phyloP scores from a whole-genome alignment of 495 filamentous ascomycete genomes.

The Penicillium canariense region DNA sequence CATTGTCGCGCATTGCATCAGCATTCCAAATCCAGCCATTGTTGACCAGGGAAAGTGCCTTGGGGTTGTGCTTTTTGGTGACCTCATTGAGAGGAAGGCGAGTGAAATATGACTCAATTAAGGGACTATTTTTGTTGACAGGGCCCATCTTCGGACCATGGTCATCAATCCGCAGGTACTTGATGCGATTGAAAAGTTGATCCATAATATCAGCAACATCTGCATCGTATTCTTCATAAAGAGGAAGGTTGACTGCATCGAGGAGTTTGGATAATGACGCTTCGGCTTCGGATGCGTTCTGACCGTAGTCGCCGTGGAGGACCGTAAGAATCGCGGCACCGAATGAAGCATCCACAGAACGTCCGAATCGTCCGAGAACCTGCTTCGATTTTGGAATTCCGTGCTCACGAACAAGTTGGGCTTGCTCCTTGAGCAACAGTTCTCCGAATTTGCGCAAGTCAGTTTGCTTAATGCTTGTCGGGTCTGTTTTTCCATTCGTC shows the following conservation, averaged over 20 bases:
- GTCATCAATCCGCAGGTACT: conserved; percentile 86
- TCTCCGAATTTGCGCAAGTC: conserved; percentile 45
- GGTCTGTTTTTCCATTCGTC: conserved; percentile 52
- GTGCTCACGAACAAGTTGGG: conserved; percentile 57
- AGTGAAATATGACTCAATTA: conserved; percentile 97
- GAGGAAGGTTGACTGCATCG: conserved; percentile 80
- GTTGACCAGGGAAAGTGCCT: conserved; percentile 81
- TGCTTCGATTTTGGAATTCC: conserved; percentile 66
- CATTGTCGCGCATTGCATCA: conserved; percentile 89
- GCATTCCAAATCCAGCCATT: conserved; percentile 99
- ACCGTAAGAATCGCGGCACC: conserved; percentile 67
- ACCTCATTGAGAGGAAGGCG: conserved; percentile 76
- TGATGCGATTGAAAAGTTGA: conserved; percentile 90
- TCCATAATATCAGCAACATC: conserved; percentile 81
- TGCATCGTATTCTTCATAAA: conserved; percentile 85
- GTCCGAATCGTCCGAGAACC: conserved; percentile 74
- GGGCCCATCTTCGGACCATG: conserved; percentile 86
- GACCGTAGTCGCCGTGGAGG: conserved; percentile 66
- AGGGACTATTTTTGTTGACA: conserved; percentile 69
- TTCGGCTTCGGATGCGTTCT: conserved; percentile 45
- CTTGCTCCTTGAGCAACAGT: conserved; percentile 58
- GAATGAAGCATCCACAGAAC: conserved; percentile 62
- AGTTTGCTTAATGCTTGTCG: conserved; percentile 35
- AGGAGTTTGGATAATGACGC: conserved; percentile 59
- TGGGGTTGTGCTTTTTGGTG: conserved; percentile 72